Evolutionary conservation across 2,329 filamentous ascomycete species (phyloP), one percentile per base, ranked within the genome.

Genomic region (Pseudopithomyces maydicus): DNA sequence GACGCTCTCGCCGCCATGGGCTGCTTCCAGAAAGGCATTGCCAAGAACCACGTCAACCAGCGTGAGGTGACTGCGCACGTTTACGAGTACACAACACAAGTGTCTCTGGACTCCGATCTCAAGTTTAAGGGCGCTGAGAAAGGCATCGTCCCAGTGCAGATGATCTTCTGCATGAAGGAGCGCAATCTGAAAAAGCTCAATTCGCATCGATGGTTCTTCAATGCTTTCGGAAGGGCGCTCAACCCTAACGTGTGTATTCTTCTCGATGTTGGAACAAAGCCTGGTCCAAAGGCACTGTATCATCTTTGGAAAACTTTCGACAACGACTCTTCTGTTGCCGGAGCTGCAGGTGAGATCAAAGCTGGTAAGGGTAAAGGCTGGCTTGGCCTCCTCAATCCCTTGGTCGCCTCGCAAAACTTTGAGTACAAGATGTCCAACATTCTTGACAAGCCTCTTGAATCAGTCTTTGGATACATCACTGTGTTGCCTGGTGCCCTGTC

Each of bases 351-450:
- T 64, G 95, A 99, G 76, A 99, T 99, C 77, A 97, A 94, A 74
- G 95, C 95, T 0, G 96, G 96, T 79, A 96, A 97, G 75, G 95
- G 95, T 7, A 91, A 89, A 64, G 88, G 85, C 22, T 93, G 92
- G 71, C 81, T 87, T 5, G 92, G 94, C 61, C 83, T 99, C 15
- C 81, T 99, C 44, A 99, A 99, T 69, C 95, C 95, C 0, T 82
- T 99, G 6, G 94, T 99, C 15, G 95, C 95, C 0, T 96, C 92
- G 44, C 95, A 99, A 70, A 99, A 99, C 74, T 99, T 99, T 66
- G 95, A 99, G 80, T 99, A 99, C 82, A 99, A 99, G 78, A 97
- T 99, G 92, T 97, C 92, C 39, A 99, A 99, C 69, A 99, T 99
- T 69, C 83, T 99, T 23, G 95, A 99, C 75, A 99, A 99, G 77